These are phyloP conservation scores for Hypoxylon lienhwacheense DNA, from an alignment of 495 filamentous ascomycete species.

Conservation along the genomic window DNA sequence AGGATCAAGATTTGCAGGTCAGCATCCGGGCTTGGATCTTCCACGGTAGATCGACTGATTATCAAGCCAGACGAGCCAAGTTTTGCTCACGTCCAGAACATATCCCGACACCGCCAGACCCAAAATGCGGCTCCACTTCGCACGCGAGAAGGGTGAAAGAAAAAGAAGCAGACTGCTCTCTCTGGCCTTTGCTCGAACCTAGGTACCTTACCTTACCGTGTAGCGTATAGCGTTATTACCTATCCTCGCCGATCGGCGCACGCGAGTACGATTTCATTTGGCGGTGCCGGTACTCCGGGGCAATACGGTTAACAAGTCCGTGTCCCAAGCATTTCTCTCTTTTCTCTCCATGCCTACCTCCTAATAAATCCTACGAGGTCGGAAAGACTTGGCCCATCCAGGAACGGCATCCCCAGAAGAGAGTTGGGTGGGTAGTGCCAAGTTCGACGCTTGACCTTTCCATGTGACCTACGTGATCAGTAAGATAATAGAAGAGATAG, in stretches of 20 bases:
- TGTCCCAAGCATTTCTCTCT: not conserved
- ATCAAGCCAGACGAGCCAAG: conserved; percentile 20
- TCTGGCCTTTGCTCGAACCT: no score
- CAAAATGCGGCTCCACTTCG: conserved; percentile 21
- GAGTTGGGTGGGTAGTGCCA: no score
- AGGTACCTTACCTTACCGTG: conserved; percentile 3
- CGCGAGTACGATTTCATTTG: not conserved
- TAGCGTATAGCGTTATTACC: conserved; percentile 1
- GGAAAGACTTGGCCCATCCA: conserved; percentile 11
- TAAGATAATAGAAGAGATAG: no score
- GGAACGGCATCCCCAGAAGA: no score
- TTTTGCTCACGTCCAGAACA: no score
- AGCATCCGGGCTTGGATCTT: conserved; percentile 18
- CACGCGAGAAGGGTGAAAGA: conserved; percentile 30
- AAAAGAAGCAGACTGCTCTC: no score
- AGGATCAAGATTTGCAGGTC: conserved; percentile 27
- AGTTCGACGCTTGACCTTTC: no score
- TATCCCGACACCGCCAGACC: conserved; percentile 32
- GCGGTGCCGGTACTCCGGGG: conserved; percentile 4
- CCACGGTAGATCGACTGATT: conserved; percentile 26
- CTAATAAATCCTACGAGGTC: not conserved
- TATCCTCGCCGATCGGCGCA: not conserved
- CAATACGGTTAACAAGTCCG: conserved; percentile 6
- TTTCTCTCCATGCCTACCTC: no score
- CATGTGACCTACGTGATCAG: no score